These are phyloP conservation scores for Carex pumila DNA, from an alignment of 176 grass and related monocot species.

Conservation along the genomic window DNA sequence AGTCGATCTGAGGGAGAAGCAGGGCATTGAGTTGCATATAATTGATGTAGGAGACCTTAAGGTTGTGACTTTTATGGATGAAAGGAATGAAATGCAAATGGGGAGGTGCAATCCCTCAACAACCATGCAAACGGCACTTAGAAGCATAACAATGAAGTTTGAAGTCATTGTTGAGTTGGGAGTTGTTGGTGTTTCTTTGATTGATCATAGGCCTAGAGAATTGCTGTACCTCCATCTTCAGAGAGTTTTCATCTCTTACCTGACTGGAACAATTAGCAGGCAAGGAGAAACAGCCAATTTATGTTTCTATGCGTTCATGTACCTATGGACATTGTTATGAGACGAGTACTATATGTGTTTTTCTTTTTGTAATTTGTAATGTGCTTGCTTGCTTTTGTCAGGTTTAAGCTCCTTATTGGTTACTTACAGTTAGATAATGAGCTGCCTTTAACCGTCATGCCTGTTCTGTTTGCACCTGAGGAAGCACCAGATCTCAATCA, in stretches of 20 bases:
- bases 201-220: conserved; percentile 87
- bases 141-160: conserved; percentile 29
- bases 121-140: conserved; percentile 30
- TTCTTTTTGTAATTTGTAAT: conserved; percentile 14
- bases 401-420: conserved; percentile 91
- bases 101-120: conserved; percentile 13
- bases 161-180: conserved; percentile 93
- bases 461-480: conserved; percentile 88
- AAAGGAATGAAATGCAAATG: conserved; percentile 27
- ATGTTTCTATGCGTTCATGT: not conserved
- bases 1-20: conserved; percentile 37
- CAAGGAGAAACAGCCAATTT: conserved; percentile 25
- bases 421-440: conserved; percentile 95
- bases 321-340: not conserved
- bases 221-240: conserved; percentile 83
- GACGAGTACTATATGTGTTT: not conserved
- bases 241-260: conserved; percentile 84
- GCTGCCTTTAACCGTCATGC: conserved; percentile 79
- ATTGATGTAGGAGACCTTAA: conserved; percentile 55
- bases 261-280: conserved; percentile 86
- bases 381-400: conserved; percentile 29
- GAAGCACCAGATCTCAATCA: conserved; percentile 58
- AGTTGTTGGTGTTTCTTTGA: conserved; percentile 85
- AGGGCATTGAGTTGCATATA: conserved; percentile 48
- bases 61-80: conserved; percentile 59